phyloP scores from a whole-genome alignment of 2,329 filamentous ascomycete genomes.

The Fusarium sp. region DNA sequence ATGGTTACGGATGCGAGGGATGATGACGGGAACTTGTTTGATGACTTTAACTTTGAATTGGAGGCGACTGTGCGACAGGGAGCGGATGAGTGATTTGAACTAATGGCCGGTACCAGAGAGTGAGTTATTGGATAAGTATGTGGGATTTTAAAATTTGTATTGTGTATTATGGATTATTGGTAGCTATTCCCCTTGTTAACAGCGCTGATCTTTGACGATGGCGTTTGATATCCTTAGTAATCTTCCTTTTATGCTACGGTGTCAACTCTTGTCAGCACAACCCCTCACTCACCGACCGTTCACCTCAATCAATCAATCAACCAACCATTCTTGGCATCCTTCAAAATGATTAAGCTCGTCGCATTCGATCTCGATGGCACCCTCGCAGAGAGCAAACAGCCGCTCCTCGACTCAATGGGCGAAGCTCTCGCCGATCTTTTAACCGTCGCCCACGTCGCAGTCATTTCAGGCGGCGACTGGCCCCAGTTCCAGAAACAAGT shows the following conservation, averaged over 20 bases:
- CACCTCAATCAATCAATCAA: not conserved
- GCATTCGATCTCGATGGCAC: conserved; percentile 23
- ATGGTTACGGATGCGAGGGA: not conserved
- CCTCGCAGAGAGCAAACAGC: conserved; percentile 21
- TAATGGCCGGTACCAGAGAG: no score
- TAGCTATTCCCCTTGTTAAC: not conserved
- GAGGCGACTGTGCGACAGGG: not conserved
- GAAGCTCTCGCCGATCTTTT: conserved; percentile 15
- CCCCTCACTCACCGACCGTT: not conserved
- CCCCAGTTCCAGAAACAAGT: conserved; percentile 20
- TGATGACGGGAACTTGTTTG: not conserved
- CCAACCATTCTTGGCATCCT: not conserved
- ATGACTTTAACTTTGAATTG: not conserved
- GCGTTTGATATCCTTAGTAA: not conserved
- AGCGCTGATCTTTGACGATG: not conserved
- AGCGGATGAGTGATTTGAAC: not conserved
- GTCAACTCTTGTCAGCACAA: not conserved
- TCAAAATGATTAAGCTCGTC: conserved; percentile 13
- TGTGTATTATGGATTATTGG: not conserved
- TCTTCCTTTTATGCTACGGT: not conserved
- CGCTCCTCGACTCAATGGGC: conserved; percentile 18
- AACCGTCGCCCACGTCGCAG: conserved; percentile 13
- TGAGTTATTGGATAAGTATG: no score
- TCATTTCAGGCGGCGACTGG: conserved; percentile 21
- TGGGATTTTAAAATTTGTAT: no score